A percentile compares a stretch with the other conserved stretches of the same genome.
Evolutionary conservation across 441 rosid genomes (phyloP).

Genomic region (Gossypium lobatum): DNA sequence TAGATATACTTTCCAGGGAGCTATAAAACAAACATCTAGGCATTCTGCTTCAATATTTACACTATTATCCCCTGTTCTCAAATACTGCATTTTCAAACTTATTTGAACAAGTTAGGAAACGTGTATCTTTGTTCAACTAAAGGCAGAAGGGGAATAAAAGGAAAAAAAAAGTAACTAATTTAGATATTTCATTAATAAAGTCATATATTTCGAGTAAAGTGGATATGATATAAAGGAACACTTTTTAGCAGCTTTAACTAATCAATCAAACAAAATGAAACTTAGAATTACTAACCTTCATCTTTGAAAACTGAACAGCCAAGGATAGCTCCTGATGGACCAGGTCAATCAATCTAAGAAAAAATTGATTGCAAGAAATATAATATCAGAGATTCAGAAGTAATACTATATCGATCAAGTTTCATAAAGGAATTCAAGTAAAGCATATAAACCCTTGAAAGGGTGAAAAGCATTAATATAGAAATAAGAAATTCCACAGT

Average conservation of each 20-base stretch:
- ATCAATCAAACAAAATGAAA: conserved; percentile 5
- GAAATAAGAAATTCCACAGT: background rate
- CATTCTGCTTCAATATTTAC: background rate
- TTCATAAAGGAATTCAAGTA: background rate
- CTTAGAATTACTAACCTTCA: conserved; percentile 57
- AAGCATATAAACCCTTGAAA: background rate
- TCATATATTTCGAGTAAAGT: background rate
- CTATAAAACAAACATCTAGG: background rate
- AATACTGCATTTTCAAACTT: background rate
- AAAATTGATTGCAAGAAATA: conserved; percentile 6
- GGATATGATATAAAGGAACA: background rate
- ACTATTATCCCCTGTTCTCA: background rate
- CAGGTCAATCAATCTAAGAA: conserved; percentile 80
- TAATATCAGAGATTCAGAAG: conserved; percentile 5
- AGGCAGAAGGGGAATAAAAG: background rate
- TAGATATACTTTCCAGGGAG: background rate
- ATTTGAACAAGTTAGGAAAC: background rate
- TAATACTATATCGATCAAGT: background rate
- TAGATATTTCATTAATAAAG: background rate
- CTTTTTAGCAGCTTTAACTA: background rate
- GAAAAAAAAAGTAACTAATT: background rate
- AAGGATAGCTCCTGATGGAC: conserved; percentile 85
- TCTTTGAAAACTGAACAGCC: conserved; percentile 82
- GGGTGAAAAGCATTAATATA: background rate
- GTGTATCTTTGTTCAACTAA: background rate